Base-by-base conservation (phyloP, 371 early-diverging fungal genomes). In the Vairimorpha apis region DNA sequence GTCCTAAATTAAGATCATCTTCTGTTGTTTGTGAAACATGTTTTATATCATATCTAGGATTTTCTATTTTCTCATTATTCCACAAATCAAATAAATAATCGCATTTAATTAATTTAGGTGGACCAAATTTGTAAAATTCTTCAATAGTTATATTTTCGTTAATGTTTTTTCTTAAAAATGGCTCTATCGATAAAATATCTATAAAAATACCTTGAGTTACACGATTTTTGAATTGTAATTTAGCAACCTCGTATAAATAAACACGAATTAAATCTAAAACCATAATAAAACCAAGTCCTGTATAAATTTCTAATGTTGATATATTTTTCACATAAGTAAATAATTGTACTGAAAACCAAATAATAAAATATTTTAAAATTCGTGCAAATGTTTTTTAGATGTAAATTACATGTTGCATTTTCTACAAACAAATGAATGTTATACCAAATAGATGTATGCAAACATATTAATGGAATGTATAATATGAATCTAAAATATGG, bases 121-220 rank as follows among this genome's bases (percentile, higher is more conserved):
- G n/a, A 13, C 80, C 80, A 51, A 58, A 58, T 13, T 33, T 44
- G 62, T 74, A 76, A 62, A 76, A 79, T 25, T 41, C 53, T n/a
- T 80, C 73, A 49, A 72, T 37, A 35, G 25, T 69, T 43, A 32
- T 29, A 29, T 14, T 13, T 21, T 8, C 4, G 12, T 7, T 63
- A 7, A 10, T 5, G 18, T 5, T n/a, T 13, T 35, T 35, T 25
- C 2, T 1, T 32, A 23, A 3, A 41, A 63, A 76, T 67, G 67
- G 75, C 56, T 80, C 77, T 21, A 80, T 41, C 45, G 49, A 65
- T 2, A 80, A 58, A 7, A 80, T 77, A 23, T 80, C 77, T 35
- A 62, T 23, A 44, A 72, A 71, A 23, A 69, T 68, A 27, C 80
- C 80, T 10, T 75, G 72, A 25, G 65, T 45, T 38, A 80, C 37